Evolutionary conservation across 805 yeast genomes (phyloP).

Genomic region (Lipomyces yamanashiensis): DNA sequence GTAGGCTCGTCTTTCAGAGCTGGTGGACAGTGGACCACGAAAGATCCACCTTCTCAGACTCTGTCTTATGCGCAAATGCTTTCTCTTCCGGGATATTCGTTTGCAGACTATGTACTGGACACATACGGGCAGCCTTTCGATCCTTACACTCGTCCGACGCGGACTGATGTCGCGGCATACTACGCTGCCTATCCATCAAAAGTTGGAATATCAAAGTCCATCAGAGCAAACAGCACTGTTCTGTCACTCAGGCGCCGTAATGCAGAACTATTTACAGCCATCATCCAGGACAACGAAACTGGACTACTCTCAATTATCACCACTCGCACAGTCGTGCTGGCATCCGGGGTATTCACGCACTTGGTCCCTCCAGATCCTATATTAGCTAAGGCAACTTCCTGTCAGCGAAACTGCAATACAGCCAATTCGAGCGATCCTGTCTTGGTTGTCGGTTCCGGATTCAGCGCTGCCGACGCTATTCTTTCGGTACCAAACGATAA

Average conservation of each 20-base stretch:
- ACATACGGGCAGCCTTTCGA: constrained; percentile 21
- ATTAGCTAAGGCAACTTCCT: constrained; percentile 32
- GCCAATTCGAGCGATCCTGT: constrained; percentile 9
- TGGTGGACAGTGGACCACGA: constrained; percentile 46
- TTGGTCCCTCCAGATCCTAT: constrained; percentile 33
- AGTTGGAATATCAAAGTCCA: constrained; percentile 37
- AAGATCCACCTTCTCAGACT: constrained; percentile 27
- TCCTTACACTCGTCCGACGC: constrained; percentile 40
- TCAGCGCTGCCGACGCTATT: constrained; percentile 46
- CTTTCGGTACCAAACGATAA: constrained; percentile 14
- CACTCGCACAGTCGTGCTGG: constrained; percentile 35
- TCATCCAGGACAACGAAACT: constrained; percentile 23
- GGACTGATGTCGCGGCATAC: constrained; percentile 42
- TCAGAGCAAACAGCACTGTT: constrained; percentile 34
- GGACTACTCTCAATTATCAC: constrained; percentile 19
- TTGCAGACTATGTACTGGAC: constrained; percentile 36
- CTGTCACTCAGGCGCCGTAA: constrained; percentile 27
- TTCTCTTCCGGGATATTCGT: constrained; percentile 44
- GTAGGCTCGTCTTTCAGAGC: constrained; percentile 38
- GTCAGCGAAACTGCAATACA: background rate
- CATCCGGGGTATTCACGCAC: constrained; percentile 41
- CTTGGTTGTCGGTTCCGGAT: constrained; percentile 44
- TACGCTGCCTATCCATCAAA: constrained; percentile 39
- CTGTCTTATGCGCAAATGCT: constrained; percentile 46
- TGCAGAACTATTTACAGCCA: constrained; percentile 18